Evolutionary conservation across 2,329 filamentous ascomycete genomes (phyloP).

Genomic region (Fusarium anthophilum): DNA sequence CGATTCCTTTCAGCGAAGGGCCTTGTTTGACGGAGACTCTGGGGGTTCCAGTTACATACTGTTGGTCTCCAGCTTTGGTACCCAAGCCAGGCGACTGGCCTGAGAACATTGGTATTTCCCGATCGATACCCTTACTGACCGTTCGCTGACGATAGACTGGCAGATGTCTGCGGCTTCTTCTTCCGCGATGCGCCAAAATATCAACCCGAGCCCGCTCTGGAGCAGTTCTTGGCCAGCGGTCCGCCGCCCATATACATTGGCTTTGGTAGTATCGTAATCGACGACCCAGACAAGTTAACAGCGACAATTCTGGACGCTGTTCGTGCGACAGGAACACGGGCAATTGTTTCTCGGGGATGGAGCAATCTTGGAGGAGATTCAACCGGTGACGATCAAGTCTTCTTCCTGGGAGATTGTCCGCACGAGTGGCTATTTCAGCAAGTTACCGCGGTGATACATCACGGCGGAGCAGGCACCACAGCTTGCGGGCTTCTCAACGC

Average conservation of each 20-base stretch:
- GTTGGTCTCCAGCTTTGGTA: slow-evolving; percentile 76
- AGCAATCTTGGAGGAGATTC: slow-evolving; percentile 70
- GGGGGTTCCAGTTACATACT: slow-evolving; percentile 78
- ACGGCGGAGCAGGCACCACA: slow-evolving; percentile 78
- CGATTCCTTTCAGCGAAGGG: slow-evolving; percentile 58
- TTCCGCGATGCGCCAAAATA: slow-evolving; percentile 68
- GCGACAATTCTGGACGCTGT: slow-evolving; percentile 74
- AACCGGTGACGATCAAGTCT: slow-evolving; percentile 63
- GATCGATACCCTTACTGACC: rapidly evolving
- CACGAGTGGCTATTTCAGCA: slow-evolving; percentile 79
- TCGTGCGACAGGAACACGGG: slow-evolving; percentile 68
- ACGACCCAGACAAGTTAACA: slow-evolving; percentile 72
- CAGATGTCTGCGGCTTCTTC: slow-evolving; percentile 69
- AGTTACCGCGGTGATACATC: slow-evolving; percentile 72
- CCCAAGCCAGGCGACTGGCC: slow-evolving; percentile 74
- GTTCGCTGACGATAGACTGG: rapidly evolving
- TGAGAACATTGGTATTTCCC: slow-evolving; percentile 60
- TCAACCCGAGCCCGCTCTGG: slow-evolving; percentile 62
- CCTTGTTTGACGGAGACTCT: slow-evolving; percentile 74
- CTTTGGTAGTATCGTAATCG: slow-evolving; percentile 77
- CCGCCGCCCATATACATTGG: slow-evolving; percentile 74
- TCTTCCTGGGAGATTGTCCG: slow-evolving; percentile 75
- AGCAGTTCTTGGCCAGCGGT: slow-evolving; percentile 64
- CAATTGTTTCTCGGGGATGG: slow-evolving; percentile 78
- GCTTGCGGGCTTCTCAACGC: slow-evolving; percentile 75